Evolutionary conservation across 106 monocot species (phyloP).

Genomic region (Hemerocallis citrina): DNA sequence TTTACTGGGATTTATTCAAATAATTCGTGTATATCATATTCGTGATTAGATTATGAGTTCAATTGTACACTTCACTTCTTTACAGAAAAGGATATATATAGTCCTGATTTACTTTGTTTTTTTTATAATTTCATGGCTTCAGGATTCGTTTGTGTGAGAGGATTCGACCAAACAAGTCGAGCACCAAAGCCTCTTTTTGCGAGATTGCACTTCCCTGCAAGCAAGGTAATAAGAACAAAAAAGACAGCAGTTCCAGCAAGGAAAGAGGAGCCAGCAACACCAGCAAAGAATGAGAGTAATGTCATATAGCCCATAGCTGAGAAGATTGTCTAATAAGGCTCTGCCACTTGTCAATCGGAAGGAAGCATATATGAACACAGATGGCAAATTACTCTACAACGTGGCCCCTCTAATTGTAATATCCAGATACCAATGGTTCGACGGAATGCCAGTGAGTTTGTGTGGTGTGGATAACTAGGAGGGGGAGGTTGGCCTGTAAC

Average conservation of each 20-base stretch:
- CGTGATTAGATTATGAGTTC: no score
- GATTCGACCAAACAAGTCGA: constrained; percentile 13
- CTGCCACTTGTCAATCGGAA: not conserved
- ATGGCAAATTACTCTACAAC: not conserved
- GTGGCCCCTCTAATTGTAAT: not conserved
- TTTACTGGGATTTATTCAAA: no score
- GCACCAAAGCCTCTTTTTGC: constrained; percentile 24
- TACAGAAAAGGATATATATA: no score
- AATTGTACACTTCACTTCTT: no score
- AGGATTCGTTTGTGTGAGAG: constrained; percentile 26
- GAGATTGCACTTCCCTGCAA: constrained; percentile 18
- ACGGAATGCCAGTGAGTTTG: not conserved
- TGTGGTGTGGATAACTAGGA: not conserved
- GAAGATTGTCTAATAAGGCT: not conserved
- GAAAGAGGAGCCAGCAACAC: not conserved
- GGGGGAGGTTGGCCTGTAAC: not conserved
- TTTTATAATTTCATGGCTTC: not conserved
- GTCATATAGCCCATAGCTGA: not conserved
- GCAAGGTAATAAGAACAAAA: constrained; percentile 8
- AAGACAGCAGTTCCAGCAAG: not conserved
- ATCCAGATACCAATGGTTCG: not conserved
- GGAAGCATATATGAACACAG: not conserved
- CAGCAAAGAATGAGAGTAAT: not conserved
- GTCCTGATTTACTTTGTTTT: no score
- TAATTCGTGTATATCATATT: no score